These are phyloP conservation scores for Phlegmacium glaucopus DNA, from an alignment of 768 basidiomycete genomes.

Conservation along the genomic window DNA sequence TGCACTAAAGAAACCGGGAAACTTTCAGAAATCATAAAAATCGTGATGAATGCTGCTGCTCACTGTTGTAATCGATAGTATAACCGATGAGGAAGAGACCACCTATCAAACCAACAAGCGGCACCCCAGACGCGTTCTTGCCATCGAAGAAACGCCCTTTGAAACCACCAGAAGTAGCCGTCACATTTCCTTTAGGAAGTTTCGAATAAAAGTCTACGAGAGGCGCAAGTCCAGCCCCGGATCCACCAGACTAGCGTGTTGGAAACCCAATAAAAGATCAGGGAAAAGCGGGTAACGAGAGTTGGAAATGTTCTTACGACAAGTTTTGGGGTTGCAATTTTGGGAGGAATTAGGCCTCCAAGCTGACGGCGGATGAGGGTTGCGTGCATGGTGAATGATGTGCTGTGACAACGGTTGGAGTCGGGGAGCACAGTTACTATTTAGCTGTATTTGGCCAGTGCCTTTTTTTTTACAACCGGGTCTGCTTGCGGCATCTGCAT, in stretches of 20 bases:
- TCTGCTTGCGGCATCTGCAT: too few relatives aligned
- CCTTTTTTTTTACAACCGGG: too few relatives aligned
- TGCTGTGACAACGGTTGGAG: too few relatives aligned
- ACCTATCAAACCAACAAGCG: constrained; percentile 59
- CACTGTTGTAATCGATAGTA: constrained; percentile 87
- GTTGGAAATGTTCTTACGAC: too few relatives aligned
- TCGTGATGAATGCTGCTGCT: constrained; percentile 31
- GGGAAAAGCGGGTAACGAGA: too few relatives aligned
- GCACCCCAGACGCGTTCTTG: constrained; percentile 76
- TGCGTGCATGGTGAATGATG: too few relatives aligned
- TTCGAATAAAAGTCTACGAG: constrained; percentile 97
- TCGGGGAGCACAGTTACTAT: too few relatives aligned
- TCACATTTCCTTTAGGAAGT: constrained; percentile 84
- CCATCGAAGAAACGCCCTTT: constrained; percentile 84
- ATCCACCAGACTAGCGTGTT: constrained; percentile 82
- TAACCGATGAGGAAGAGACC: constrained; percentile 77
- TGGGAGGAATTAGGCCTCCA: too few relatives aligned
- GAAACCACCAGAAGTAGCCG: constrained; percentile 60
- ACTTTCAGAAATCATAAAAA: constrained; percentile 2
- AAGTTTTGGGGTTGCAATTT: too few relatives aligned
- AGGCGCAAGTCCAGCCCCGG: constrained; percentile 74
- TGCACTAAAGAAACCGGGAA: constrained; percentile 53
- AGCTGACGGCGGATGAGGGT: too few relatives aligned
- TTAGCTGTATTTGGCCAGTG: too few relatives aligned
- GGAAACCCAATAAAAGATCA: too few relatives aligned